These are phyloP conservation scores for Plasmopara halstedii DNA, from an alignment of 352 stramenopile genomes.

Conservation along the genomic window DNA sequence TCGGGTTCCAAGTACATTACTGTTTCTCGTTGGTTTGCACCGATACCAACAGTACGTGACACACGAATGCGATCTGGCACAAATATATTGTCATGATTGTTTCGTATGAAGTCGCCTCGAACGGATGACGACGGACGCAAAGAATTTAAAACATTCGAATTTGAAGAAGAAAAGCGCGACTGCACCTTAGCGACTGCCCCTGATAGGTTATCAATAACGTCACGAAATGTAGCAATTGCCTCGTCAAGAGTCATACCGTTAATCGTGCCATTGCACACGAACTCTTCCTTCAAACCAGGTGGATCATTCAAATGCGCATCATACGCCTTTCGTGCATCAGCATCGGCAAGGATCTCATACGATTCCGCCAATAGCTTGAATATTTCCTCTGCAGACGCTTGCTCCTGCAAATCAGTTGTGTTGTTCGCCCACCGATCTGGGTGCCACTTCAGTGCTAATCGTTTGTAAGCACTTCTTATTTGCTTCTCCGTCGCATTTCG, in stretches of 20 bases:
- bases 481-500: conserved; percentile 54
- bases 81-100: conserved; percentile 85
- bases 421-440: conserved; percentile 67
- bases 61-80: conserved; percentile 62
- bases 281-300: conserved; percentile 56
- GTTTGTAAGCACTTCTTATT: conserved; percentile 71
- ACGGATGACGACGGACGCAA: conserved; percentile 26
- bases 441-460: conserved; percentile 80
- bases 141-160: conserved; percentile 56
- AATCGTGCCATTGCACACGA: conserved; percentile 70
- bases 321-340: conserved; percentile 48
- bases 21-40: conserved; percentile 49
- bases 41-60: conserved; percentile 45
- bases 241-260: conserved; percentile 80
- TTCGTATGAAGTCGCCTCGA: conserved; percentile 38
- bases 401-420: conserved; percentile 37
- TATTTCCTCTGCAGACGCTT: conserved; percentile 59
- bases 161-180: conserved; percentile 58
- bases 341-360: conserved; percentile 75
- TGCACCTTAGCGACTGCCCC: conserved; percentile 50
- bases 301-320: conserved; percentile 48
- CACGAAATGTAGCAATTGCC: conserved; percentile 69
- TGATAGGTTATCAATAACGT: conserved; percentile 60
- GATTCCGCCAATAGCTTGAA: conserved; percentile 83
- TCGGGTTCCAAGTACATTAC: conserved; percentile 77